Conservation (phyloP, 1,284 basidiomycete genomes). For the Trichosporon coremiiforme region DNA sequence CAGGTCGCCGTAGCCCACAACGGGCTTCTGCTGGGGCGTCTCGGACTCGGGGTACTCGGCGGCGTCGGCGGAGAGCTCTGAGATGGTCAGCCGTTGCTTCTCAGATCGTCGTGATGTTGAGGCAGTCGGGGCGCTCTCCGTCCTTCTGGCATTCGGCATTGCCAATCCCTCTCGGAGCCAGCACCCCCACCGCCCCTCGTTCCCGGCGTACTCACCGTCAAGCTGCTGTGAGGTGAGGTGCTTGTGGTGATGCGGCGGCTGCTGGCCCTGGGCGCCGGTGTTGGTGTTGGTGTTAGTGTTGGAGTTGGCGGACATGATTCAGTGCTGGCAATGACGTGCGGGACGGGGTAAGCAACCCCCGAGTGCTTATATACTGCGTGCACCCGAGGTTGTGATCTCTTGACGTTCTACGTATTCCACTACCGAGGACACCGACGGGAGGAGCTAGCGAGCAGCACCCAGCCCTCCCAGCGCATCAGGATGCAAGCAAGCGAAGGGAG, state of each 20-base stretch:
- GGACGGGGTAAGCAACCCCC: not conserved
- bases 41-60: constrained; percentile 5
- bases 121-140: too few relatives aligned
- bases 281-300: not conserved
- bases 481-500: not conserved
- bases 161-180: too few relatives aligned
- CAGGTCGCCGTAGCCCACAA: not conserved
- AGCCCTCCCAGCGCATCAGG: not conserved
- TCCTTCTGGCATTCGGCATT: too few relatives aligned
- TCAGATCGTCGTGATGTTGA: too few relatives aligned
- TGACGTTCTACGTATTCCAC: not conserved
- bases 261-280: not conserved
- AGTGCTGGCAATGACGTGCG: not conserved
- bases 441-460: too few relatives aligned
- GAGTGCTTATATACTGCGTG: not conserved
- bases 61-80: not conserved
- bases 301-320: not conserved
- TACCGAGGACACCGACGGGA: too few relatives aligned
- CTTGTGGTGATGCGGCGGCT: not conserved
- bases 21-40: not conserved
- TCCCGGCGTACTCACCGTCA: not conserved
- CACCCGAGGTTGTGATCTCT: not conserved
- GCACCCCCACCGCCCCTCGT: too few relatives aligned
- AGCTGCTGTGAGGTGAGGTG: constrained; percentile 7
- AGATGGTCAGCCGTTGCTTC: too few relatives aligned